Conservation (phyloP, 345 rosid species). For the Populus ilicifolia region DNA sequence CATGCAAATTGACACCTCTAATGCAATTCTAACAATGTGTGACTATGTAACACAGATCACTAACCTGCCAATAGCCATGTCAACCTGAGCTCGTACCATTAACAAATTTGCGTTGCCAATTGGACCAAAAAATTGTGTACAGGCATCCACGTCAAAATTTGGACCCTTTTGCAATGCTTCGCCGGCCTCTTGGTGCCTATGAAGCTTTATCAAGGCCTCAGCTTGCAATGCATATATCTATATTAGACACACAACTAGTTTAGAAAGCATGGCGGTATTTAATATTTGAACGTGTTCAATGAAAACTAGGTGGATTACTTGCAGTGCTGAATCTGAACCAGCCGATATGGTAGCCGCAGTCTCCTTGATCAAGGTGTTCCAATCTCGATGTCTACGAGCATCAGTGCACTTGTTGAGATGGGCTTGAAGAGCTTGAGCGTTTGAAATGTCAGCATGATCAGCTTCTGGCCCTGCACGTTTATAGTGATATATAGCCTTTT, state of each 20-base stretch:
- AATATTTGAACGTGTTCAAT: background rate
- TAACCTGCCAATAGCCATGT: conserved; percentile 83
- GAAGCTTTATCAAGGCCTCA: conserved; percentile 73
- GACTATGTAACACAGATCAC: conserved; percentile 10
- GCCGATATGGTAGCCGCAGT: conserved; percentile 49
- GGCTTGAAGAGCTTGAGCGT: conserved; percentile 53
- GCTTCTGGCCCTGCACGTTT: conserved; percentile 85
- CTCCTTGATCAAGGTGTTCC: conserved; percentile 60
- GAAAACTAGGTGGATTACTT: conserved; percentile 28
- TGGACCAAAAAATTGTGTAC: conserved; percentile 71
- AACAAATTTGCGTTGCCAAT: conserved; percentile 66
- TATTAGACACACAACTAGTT: background rate
- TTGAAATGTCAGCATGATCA: conserved; percentile 63
- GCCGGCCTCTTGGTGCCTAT: conserved; percentile 76
- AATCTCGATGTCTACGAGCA: conserved; percentile 59
- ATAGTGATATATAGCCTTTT: conserved; percentile 77
- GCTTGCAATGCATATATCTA: conserved; percentile 83
- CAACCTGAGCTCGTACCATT: conserved; percentile 71
- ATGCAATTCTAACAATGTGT: background rate
- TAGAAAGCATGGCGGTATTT: background rate
- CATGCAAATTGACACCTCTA: background rate
- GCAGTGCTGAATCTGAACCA: conserved; percentile 91
- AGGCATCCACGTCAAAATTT: conserved; percentile 48
- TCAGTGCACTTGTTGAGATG: conserved; percentile 67
- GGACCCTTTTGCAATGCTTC: conserved; percentile 55